Evolutionary conservation across 1,139 yeast species (phyloP).

Genomic region (Komagataea norvegica): DNA sequence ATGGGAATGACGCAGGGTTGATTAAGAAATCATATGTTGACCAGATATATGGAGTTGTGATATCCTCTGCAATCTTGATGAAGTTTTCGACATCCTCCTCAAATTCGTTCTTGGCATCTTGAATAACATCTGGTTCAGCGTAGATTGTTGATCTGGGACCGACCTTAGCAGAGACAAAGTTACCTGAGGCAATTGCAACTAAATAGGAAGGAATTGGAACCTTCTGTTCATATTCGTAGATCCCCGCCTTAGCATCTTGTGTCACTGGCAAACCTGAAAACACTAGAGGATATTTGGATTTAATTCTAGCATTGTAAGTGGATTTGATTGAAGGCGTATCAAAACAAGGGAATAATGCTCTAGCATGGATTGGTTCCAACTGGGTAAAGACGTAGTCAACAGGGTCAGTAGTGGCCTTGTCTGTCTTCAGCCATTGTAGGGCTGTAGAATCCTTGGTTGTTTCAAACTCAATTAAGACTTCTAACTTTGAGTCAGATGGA

Average conservation of each 20-base stretch:
- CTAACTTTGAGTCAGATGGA: constrained; percentile 24
- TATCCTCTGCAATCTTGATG: constrained; percentile 70
- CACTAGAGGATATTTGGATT: constrained; percentile 61
- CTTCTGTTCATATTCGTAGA: constrained; percentile 58
- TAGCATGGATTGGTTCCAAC: constrained; percentile 87
- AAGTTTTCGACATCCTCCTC: constrained; percentile 76
- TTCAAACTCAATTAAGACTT: constrained; percentile 46
- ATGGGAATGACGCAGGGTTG: constrained; percentile 81
- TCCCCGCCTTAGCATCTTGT: constrained; percentile 18
- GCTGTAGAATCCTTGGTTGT: constrained; percentile 82
- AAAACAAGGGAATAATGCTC: constrained; percentile 84
- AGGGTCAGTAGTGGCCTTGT: constrained; percentile 43
- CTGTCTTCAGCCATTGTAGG: constrained; percentile 74
- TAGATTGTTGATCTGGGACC: constrained; percentile 87
- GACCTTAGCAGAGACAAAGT: constrained; percentile 58
- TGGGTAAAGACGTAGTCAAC: constrained; percentile 71
- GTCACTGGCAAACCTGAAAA: constrained; percentile 53
- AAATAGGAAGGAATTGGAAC: constrained; percentile 85
- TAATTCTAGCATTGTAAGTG: constrained; percentile 53
- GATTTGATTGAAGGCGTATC: constrained; percentile 87
- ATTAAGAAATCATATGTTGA: constrained; percentile 74
- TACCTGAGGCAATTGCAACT: constrained; percentile 84
- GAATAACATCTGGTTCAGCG: constrained; percentile 67
- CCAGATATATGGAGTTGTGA: constrained; percentile 87
- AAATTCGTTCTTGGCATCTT: constrained; percentile 74